These are phyloP conservation scores for Malassezia slooffiae DNA, from an alignment of 1,284 basidiomycete genomes.

Conservation along the genomic window DNA sequence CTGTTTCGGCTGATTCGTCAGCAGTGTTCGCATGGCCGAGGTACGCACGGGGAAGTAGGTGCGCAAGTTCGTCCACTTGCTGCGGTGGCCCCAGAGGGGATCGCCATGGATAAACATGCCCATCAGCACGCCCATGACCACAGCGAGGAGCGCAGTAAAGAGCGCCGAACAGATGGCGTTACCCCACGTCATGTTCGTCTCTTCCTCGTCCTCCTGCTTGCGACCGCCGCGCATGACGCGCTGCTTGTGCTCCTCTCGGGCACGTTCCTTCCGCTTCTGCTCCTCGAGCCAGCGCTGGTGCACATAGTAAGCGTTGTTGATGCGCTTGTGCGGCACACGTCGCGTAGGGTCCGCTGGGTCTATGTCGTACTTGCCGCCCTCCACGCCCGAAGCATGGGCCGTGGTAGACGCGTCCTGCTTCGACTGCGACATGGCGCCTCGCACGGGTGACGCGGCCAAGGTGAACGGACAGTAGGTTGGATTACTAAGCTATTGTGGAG, in stretches of 20 bases:
- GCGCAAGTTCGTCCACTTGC: constrained; percentile 32
- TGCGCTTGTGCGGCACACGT: constrained; percentile 38
- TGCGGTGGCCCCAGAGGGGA: constrained; percentile 39
- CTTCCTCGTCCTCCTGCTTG: constrained; percentile 1
- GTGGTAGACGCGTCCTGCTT: no score
- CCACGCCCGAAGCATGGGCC: no score
- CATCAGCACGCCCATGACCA: constrained; percentile 15
- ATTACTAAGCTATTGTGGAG: no score
- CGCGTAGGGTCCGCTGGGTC: constrained; percentile 37
- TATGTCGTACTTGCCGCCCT: constrained; percentile 18
- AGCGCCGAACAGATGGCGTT: no score
- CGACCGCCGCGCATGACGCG: no score
- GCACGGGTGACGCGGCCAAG: no score
- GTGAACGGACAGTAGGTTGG: no score
- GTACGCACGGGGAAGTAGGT: constrained; percentile 38
- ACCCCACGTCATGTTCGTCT: constrained; percentile 9
- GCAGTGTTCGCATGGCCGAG: not conserved
- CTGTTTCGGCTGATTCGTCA: constrained; percentile 41
- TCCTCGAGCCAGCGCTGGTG: constrained; percentile 35
- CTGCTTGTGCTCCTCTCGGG: no score
- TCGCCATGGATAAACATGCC: constrained; percentile 40
- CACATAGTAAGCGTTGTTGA: constrained; percentile 33
- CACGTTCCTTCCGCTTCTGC: constrained; percentile 23
- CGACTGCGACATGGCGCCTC: no score
- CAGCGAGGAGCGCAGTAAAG: constrained; percentile 17